These are phyloP conservation scores for Ascocoryne sarcoides DNA, from an alignment of 2,329 filamentous ascomycete species.

Conservation along the genomic window DNA sequence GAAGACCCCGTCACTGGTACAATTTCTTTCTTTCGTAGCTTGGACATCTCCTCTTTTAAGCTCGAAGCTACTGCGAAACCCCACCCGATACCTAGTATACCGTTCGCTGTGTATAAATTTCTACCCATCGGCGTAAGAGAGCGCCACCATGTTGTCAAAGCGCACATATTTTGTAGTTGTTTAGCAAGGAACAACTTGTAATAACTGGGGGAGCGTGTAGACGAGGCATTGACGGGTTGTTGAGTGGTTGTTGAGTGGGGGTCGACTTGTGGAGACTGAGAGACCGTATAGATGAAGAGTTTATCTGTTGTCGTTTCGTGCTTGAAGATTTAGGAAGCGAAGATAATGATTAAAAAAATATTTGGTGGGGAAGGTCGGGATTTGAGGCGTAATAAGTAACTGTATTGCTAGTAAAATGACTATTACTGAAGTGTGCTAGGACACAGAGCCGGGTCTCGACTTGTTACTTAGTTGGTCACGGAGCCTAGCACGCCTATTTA, in stretches of 20 bases:
- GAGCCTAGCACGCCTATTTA: no score
- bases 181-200: slow-evolving; percentile 3
- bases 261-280: slow-evolving; percentile 6
- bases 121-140: slow-evolving; percentile 7
- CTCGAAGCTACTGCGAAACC: no score
- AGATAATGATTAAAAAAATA: slow-evolving; percentile 7
- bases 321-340: slow-evolving; percentile 7
- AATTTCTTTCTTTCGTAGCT: slow-evolving; percentile 7
- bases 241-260: slow-evolving; percentile 4
- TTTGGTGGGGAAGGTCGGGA: no score
- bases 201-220: slow-evolving; percentile 7
- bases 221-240: slow-evolving; percentile 7
- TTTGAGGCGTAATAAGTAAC: no score
- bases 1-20: slow-evolving; percentile 3
- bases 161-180: slow-evolving; percentile 8
- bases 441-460: no score
- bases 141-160: slow-evolving; percentile 7
- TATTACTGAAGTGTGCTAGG: no score
- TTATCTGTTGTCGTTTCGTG: slow-evolving; percentile 8
- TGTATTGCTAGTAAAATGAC: no score
- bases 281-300: slow-evolving; percentile 7
- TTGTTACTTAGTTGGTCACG: no score
- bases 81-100: slow-evolving; percentile 4
- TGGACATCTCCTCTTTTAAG: slow-evolving; percentile 7
- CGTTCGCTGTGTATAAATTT: slow-evolving; percentile 5